Conservation (phyloP, 2,329 filamentous ascomycete species). For the Claviceps sp. region DNA sequence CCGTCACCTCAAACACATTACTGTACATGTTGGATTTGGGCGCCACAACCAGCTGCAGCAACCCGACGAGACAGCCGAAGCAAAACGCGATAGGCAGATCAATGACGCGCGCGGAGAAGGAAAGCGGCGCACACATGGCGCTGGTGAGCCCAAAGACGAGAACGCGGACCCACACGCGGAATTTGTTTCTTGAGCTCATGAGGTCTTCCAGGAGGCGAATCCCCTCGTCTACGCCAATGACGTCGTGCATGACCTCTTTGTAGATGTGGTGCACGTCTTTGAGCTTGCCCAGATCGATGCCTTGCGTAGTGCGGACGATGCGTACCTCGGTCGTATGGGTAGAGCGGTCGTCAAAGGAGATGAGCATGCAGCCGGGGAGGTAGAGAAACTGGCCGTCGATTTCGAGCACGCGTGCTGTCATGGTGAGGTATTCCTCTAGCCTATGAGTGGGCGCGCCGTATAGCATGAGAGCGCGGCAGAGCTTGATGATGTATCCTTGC, state of each 20-base stretch:
- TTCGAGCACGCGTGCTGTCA: slow-evolving; percentile 70
- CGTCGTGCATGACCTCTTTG: slow-evolving; percentile 51
- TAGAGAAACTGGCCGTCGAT: slow-evolving; percentile 84
- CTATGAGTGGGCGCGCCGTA: slow-evolving; percentile 85
- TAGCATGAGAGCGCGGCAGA: slow-evolving; percentile 75
- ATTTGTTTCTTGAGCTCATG: slow-evolving; percentile 42
- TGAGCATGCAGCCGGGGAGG: slow-evolving; percentile 81
- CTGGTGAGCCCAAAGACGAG: slow-evolving; percentile 60
- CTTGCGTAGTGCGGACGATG: slow-evolving; percentile 44
- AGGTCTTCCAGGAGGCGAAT: slow-evolving; percentile 39
- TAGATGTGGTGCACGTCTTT: slow-evolving; percentile 49
- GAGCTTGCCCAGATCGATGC: slow-evolving; percentile 47
- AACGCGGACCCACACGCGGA: slow-evolving; percentile 38
- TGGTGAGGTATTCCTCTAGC: slow-evolving; percentile 77
- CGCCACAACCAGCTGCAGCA: slow-evolving; percentile 56
- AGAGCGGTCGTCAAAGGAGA: slow-evolving; percentile 65
- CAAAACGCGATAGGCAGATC: slow-evolving; percentile 61
- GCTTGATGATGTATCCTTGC: slow-evolving; percentile 69
- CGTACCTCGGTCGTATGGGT: slow-evolving; percentile 56
- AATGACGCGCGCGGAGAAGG: slow-evolving; percentile 56
- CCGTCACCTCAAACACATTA: slow-evolving; percentile 52
- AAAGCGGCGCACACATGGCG: slow-evolving; percentile 59
- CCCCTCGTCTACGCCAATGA: slow-evolving; percentile 44
- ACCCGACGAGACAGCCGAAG: slow-evolving; percentile 56
- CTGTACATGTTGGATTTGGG: slow-evolving; percentile 55